phyloP scores from a whole-genome alignment of 2,329 filamentous ascomycete genomes.

The Colletotrichum sp. region DNA sequence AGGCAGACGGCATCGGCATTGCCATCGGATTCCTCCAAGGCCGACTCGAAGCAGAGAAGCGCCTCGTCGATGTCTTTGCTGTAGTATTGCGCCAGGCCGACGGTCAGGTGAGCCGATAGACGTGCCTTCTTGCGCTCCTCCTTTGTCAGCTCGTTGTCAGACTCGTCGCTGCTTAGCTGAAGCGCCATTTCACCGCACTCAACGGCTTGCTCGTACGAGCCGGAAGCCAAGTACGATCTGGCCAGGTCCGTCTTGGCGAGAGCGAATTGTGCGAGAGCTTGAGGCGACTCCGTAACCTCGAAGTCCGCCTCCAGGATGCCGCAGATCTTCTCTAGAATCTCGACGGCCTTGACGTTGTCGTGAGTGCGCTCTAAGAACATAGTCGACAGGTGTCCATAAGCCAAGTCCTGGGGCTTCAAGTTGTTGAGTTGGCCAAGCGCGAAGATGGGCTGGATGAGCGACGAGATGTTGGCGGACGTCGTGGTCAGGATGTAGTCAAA shows the following conservation, averaged over 20 bases:
- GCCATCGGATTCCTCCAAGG: conserved; percentile 75
- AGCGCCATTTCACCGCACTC: conserved; percentile 84
- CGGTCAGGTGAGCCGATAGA: conserved; percentile 84
- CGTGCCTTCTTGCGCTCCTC: conserved; percentile 73
- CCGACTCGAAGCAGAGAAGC: conserved; percentile 79
- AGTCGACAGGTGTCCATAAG: conserved; percentile 78
- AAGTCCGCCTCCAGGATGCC: conserved; percentile 78
- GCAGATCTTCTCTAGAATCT: conserved; percentile 70
- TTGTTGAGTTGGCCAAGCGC: conserved; percentile 81
- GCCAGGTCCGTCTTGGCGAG: conserved; percentile 87
- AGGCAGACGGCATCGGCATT: conserved; percentile 87
- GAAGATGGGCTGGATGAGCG: conserved; percentile 85
- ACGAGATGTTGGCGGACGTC: conserved; percentile 57
- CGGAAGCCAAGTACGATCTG: conserved; percentile 76
- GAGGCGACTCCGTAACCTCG: conserved; percentile 78
- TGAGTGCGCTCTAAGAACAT: conserved; percentile 83
- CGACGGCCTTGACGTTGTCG: conserved; percentile 68
- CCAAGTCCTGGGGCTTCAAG: conserved; percentile 72
- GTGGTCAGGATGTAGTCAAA: conserved; percentile 80
- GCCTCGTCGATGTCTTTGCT: conserved; percentile 68
- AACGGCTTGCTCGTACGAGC: conserved; percentile 69
- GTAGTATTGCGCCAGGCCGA: conserved; percentile 84
- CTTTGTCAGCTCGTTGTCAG: conserved; percentile 66
- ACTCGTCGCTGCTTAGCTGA: conserved; percentile 75
- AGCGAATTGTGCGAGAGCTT: conserved; percentile 77